Base-by-base conservation (phyloP, 1,284 basidiomycete genomes). In the Gomphus sp. region DNA sequence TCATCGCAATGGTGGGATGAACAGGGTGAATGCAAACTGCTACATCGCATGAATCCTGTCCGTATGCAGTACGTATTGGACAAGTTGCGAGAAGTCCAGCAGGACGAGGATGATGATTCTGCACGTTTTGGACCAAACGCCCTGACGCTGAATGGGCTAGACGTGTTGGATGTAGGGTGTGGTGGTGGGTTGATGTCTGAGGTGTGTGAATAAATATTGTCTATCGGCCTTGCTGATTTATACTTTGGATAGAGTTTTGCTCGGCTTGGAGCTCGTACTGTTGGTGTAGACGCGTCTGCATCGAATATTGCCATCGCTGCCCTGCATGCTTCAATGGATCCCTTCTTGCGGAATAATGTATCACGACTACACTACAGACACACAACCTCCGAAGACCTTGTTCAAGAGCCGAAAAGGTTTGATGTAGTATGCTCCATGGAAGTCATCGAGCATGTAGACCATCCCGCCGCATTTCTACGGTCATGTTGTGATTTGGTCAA, bases 351-450 rank as follows among this genome's bases (percentile, higher is more conserved):
- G 12, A 59, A 65, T n/a, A 33, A 60, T 16, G 22, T 56, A 2
- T 52, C 61, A 37, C 52, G 57, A 18, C 73, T 89, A 22, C 70
- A 71, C 22, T 99, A 98, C 71, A 71, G 82, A n/a, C 85, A 93
- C 66, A 79, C 82, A 0, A 79, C 90, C 0, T 93, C 91, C 0
- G 96, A 98, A 69, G 77, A 80, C 0, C 79, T 93, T 3, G 70
- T 85, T 11, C 67, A 79, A 25, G 80, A 84, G 9, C 70, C 79
- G 34, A 79, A 79, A 63, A 80, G 79, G 49, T 99, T 89, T 69
- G 96, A 99, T 70, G 79, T 96, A 7, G 94, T 99, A 14, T 97
- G 93, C 70, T 91, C 93, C 10, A 94, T 99, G 93, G 97, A 99
- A 70, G 95, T 99, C 16, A 70, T 99, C 48, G 97, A 99, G 74